Percentiles rank a stretch among this genome's conserved stretches.
These are phyloP conservation scores for Nicotiana sylvestris DNA, from an alignment of 257 asterid species.

Conservation along the genomic window DNA sequence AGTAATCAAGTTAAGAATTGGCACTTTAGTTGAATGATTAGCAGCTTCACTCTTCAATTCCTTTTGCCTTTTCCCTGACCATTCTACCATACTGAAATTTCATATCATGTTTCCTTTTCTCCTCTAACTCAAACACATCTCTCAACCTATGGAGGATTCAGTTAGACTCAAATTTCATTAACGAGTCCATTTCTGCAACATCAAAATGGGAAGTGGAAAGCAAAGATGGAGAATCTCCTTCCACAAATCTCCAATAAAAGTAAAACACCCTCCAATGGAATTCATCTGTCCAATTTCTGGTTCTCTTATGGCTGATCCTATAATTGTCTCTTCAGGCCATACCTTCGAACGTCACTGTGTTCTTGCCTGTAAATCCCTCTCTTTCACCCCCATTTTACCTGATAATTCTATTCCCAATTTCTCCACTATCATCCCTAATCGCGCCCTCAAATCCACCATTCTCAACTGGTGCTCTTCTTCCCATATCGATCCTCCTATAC, in stretches of 20 bases:
- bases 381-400: constrained; percentile 43
- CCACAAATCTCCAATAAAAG: constrained; percentile 33
- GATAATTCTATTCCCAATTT: constrained; percentile 51
- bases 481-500: constrained; percentile 42
- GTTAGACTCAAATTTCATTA: too few relatives aligned
- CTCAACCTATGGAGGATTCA: too few relatives aligned
- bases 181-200: background rate
- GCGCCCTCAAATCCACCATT: constrained; percentile 73
- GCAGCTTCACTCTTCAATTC: too few relatives aligned
- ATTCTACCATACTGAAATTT: too few relatives aligned
- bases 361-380: constrained; percentile 57
- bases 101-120: too few relatives aligned
- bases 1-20: too few relatives aligned
- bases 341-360: constrained; percentile 73
- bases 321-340: constrained; percentile 76
- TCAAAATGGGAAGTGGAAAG: constrained; percentile 42
- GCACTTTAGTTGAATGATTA: too few relatives aligned
- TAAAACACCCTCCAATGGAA: constrained; percentile 31
- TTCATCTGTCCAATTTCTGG: constrained; percentile 69
- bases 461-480: constrained; percentile 57
- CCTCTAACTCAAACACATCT: too few relatives aligned
- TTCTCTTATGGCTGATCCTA: constrained; percentile 79
- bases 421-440: constrained; percentile 69
- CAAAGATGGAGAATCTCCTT: constrained; percentile 65
- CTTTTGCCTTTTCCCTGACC: too few relatives aligned